Evolutionary conservation across 257 asterid species (phyloP).

Genomic region (Salvia miltiorrhiza): DNA sequence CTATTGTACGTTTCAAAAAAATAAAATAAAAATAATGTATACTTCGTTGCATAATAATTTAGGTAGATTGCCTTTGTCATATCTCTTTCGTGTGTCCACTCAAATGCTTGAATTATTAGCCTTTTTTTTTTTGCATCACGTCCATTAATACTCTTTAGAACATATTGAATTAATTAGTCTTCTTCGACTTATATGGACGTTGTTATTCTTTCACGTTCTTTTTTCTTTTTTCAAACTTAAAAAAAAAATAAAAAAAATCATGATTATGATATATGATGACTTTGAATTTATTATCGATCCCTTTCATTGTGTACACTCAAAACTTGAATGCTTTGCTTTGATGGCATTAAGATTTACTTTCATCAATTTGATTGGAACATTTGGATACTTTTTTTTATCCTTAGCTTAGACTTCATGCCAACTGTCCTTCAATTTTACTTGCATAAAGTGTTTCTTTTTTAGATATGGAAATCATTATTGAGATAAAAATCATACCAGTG

Average conservation of each 20-base stretch:
- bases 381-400: background rate
- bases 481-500: background rate
- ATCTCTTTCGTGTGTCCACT: constrained; percentile 12
- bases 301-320: constrained; percentile 21
- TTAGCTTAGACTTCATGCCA: background rate
- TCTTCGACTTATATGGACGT: background rate
- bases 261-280: background rate
- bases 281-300: background rate
- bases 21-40: too few relatives aligned
- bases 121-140: background rate
- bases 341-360: constrained; percentile 13
- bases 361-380: constrained; percentile 18
- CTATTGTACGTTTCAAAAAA: too few relatives aligned
- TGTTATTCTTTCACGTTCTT: background rate
- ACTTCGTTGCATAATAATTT: constrained; percentile 14
- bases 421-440: background rate
- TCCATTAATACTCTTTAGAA: background rate
- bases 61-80: constrained; percentile 18
- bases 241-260: background rate
- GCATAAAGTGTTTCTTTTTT: background rate
- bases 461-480: background rate
- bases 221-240: background rate
- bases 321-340: constrained; percentile 15
- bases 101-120: constrained; percentile 29
- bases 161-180: background rate